Evolutionary conservation across 257 asterid species (phyloP), one percentile per base, ranked within the genome.

Genomic region (Nicotiana sylvestris): DNA sequence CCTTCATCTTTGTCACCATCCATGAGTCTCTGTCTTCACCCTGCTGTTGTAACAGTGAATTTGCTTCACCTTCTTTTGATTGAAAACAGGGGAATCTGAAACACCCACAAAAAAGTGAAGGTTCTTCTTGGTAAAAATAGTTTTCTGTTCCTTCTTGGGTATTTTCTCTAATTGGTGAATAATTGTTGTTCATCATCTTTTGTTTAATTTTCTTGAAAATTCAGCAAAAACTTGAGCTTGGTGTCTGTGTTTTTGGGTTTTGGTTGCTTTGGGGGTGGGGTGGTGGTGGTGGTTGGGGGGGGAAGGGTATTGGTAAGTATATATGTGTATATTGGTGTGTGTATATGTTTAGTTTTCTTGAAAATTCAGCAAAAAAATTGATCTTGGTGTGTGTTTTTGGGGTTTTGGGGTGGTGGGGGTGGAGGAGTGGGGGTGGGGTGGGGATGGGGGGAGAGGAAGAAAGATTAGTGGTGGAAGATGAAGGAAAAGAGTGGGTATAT

Each of bases 21-120:
- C 92, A 89, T 29, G 88, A 4, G 67, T 84, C 85, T 80, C 82
- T 82, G 35, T 72, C 83, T 37, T n/a, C 89, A 27, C 66, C 77
- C 37, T 27, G 27, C 25, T 70, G 60, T 11, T 49, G 80, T 11
- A 76, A 35, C 0, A 76, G 64, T 3, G 43, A 76, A 15, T 76
- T 51, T 13, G 62, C 80, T 76, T 76, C 80, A 2, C 4, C 16
- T 27, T 51, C 64, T 51, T 76, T 27, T 76, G 64, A 13, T 27
- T 57, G 64, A 7, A 76, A 76, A 76, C 80, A 76, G 2, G 64
- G 80, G 62, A 76, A 46, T 46, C 12, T 72, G 78, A 72, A 76
- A 76, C 80, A 76, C 0, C 13, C 16, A 61, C 64, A 76, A 35
- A 12, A 76, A 6, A 76, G 55, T 4, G 80, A 51, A 4, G 80